phyloP scores from a whole-genome alignment of 2,329 filamentous ascomycete genomes.

The Hypoxylon sp. region DNA sequence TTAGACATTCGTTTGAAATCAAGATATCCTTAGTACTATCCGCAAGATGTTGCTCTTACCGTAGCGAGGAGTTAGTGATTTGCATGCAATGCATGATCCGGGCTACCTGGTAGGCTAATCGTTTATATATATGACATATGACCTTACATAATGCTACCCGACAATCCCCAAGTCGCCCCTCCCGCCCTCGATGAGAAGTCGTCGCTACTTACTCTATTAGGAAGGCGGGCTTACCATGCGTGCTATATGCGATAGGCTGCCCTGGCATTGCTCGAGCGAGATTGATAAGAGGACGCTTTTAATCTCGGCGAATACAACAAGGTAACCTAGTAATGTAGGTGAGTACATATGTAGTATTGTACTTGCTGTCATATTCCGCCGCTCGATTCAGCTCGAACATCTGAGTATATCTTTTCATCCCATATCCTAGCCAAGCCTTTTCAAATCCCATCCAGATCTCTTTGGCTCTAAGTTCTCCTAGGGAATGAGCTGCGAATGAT shows the following conservation, averaged over 20 bases:
- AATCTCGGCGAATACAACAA: conserved; percentile 29
- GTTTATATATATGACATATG: no score
- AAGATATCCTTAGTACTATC: background rate
- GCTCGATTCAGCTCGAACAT: conserved; percentile 7
- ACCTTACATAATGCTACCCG: no score
- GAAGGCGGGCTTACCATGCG: conserved; percentile 22
- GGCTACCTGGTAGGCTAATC: no score
- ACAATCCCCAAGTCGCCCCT: no score
- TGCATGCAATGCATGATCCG: background rate
- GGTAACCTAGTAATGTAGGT: conserved; percentile 6
- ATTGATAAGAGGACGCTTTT: conserved; percentile 21
- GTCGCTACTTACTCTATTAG: conserved; percentile 26
- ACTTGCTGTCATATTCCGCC: background rate
- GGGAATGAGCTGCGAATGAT: background rate
- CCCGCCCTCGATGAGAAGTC: background rate
- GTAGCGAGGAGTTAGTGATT: no score
- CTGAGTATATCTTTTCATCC: conserved; percentile 5
- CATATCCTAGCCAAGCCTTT: conserved; percentile 1
- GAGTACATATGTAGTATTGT: background rate
- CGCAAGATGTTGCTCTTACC: background rate
- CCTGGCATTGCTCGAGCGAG: conserved; percentile 10
- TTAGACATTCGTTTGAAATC: background rate
- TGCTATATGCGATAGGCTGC: conserved; percentile 7
- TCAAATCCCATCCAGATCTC: conserved; percentile 1
- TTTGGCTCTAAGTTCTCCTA: conserved; percentile 10